phyloP scores from a whole-genome alignment of 495 filamentous ascomycete genomes.

The Apiosordaria backusii region DNA sequence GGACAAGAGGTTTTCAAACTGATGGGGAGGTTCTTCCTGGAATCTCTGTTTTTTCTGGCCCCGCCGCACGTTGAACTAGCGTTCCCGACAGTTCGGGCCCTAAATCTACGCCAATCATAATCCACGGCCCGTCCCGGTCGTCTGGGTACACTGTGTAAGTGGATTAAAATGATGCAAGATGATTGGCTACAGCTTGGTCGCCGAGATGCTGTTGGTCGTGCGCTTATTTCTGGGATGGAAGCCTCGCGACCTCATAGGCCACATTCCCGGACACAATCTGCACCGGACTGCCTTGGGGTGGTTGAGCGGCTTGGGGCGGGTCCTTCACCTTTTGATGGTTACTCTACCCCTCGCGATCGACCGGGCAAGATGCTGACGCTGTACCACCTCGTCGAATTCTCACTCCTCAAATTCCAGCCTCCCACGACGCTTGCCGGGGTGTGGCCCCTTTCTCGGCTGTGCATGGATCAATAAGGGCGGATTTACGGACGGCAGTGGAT shows the following conservation, averaged over 20 bases:
- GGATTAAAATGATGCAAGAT: not conserved
- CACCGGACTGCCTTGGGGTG: not conserved
- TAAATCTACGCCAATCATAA: not conserved
- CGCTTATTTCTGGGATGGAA: not conserved
- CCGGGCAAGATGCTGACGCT: not conserved
- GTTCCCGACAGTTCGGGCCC: conserved; percentile 2
- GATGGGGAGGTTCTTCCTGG: not conserved
- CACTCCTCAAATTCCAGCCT: not conserved
- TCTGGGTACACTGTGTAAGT: conserved; percentile 1
- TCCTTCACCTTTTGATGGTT: not conserved
- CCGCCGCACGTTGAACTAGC: not conserved
- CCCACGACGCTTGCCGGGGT: too few species aligned
- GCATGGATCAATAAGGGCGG: not conserved
- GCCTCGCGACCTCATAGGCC: not conserved
- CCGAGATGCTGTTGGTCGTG: conserved; percentile 4
- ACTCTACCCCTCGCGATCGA: not conserved
- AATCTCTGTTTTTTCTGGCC: not conserved
- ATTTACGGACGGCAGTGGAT: not conserved
- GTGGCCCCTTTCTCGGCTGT: not conserved
- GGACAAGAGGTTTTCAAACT: not conserved
- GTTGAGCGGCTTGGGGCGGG: not conserved
- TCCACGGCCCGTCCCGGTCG: not conserved
- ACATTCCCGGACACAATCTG: not conserved
- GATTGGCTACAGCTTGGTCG: not conserved
- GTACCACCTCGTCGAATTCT: not conserved